Base-by-base conservation (phyloP, 2,329 filamentous ascomycete genomes). In the Exophiala oligosperma region DNA sequence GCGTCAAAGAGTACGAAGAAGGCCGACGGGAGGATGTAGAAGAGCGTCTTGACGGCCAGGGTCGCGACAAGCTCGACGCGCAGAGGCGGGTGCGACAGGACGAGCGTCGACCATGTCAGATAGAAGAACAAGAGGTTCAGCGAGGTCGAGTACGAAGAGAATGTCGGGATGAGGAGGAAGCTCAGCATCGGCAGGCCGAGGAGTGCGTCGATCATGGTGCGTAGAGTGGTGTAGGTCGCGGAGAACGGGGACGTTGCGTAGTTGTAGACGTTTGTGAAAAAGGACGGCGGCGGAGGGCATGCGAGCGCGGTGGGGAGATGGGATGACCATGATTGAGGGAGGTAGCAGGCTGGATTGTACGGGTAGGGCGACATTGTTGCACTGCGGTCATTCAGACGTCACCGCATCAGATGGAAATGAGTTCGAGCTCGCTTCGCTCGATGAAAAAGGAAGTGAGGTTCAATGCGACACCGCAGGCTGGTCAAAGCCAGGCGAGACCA, bases 121-220 rank as follows among this genome's bases (percentile, higher is more conserved):
- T 92, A 93, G 74, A 96, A 94, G 78, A 96, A 92, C 62, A 95
- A 77, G 24, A 96, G 76, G 72, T 94, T 96, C 63, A 96, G 79
- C 1, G 87, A 92, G 1, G 91, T 93, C 43, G 79, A 87, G 77
- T 88, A 92, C 5, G 89, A 88, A 5, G 84, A 82, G 57, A 85
- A 71, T 48, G 81, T 77, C 1, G 84, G 83, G 21, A 84, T 80
- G 49, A 86, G 77, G 66, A 89, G 79, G 61, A 87, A 89, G 28
- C 87, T 89, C 41, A 90, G 74, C 63, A 91, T 81, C 1, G 89
- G 89, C 38, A 93, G 79, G 1, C 88, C 90, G 57, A 92, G 77
- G 49, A 92, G 77, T 24, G 89, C 73, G 68, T 89, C 85, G 80
- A 90, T 70, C 49, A 67, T 74, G 35, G 59, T 59, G 49, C 59